Percentiles rank a stretch among this genome's conserved stretches.
These are phyloP conservation scores for Acer negundo DNA, from an alignment of 345 rosid species.

Conservation along the genomic window DNA sequence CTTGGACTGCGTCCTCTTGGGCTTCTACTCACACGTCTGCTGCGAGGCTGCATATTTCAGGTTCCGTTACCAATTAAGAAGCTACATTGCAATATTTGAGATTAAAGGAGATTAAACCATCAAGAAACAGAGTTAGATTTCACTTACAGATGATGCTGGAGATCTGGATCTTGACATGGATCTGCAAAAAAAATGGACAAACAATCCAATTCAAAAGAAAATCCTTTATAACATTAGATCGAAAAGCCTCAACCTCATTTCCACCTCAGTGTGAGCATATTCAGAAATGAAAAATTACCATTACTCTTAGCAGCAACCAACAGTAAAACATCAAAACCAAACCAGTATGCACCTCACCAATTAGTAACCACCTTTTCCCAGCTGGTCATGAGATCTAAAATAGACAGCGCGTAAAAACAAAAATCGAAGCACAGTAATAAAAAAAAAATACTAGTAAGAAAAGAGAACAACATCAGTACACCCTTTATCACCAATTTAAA, in stretches of 20 bases:
- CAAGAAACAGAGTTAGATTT: neutral
- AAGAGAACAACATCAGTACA: slow-evolving; percentile 19
- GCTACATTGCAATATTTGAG: neutral
- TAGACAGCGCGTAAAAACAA: slow-evolving; percentile 1
- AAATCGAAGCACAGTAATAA: slow-evolving; percentile 1
- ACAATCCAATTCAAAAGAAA: slow-evolving; percentile 28
- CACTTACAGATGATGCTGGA: slow-evolving; percentile 66
- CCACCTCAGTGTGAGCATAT: slow-evolving; percentile 32
- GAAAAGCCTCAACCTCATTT: slow-evolving; percentile 23
- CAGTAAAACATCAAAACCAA: slow-evolving; percentile 22
- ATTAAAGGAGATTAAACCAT: neutral
- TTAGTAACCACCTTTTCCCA: slow-evolving; percentile 16
- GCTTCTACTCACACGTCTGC: slow-evolving; percentile 29
- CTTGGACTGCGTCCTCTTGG: slow-evolving; percentile 20
- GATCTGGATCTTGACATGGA: slow-evolving; percentile 61
- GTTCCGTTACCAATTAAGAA: neutral
- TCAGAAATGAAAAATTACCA: slow-evolving; percentile 24
- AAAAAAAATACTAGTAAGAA: slow-evolving; percentile 10
- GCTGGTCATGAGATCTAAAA: slow-evolving; percentile 21
- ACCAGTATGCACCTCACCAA: slow-evolving; percentile 12
- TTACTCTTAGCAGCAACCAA: slow-evolving; percentile 25
- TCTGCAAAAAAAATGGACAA: slow-evolving; percentile 55
- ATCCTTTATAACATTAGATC: slow-evolving; percentile 29
- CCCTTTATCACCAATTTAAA: slow-evolving; percentile 18
- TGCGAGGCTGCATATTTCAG: slow-evolving; percentile 26